phyloP scores from a whole-genome alignment of 108 stramenopile species.

The Discostella stelligeroides region DNA sequence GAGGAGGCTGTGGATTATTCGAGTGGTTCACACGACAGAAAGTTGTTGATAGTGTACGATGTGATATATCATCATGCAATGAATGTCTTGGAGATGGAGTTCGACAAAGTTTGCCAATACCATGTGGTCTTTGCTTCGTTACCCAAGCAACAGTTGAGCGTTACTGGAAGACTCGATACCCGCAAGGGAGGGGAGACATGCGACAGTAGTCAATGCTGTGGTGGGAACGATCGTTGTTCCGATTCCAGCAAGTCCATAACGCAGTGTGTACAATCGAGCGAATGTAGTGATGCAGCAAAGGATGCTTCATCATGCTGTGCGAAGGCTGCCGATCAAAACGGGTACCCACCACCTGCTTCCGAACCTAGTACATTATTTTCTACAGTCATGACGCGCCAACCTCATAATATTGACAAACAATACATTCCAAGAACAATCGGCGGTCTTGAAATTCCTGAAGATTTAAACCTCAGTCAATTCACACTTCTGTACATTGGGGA shows the following conservation, averaged over 20 bases:
- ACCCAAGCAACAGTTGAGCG: slow-evolving; percentile 27
- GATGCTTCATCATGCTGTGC: slow-evolving; percentile 10
- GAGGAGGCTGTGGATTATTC: no score
- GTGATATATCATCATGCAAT: slow-evolving; percentile 84
- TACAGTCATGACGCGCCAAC: no score
- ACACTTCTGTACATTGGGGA: slow-evolving; percentile 81
- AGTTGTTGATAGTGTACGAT: slow-evolving; percentile 78
- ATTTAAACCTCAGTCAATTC: slow-evolving; percentile 58
- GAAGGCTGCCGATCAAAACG: neutral
- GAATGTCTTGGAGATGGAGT: slow-evolving; percentile 47
- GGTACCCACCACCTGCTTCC: neutral
- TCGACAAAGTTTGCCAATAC: slow-evolving; percentile 32
- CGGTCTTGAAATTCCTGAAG: slow-evolving; percentile 75
- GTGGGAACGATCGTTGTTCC: neutral
- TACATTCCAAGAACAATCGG: slow-evolving; percentile 62
- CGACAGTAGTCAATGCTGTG: slow-evolving; percentile 9
- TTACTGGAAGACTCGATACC: slow-evolving; percentile 1
- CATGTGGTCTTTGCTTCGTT: slow-evolving; percentile 35
- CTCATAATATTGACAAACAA: slow-evolving; percentile 10
- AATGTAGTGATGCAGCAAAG: slow-evolving; percentile 9
- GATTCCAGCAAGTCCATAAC: neutral
- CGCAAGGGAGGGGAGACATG: slow-evolving; percentile 1
- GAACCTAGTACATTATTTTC: no score
- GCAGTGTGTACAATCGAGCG: slow-evolving; percentile 1
- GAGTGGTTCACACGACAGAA: slow-evolving; percentile 4